Base-by-base conservation (phyloP, 2,329 filamentous ascomycete genomes). In the Blastomyces parvus region DNA sequence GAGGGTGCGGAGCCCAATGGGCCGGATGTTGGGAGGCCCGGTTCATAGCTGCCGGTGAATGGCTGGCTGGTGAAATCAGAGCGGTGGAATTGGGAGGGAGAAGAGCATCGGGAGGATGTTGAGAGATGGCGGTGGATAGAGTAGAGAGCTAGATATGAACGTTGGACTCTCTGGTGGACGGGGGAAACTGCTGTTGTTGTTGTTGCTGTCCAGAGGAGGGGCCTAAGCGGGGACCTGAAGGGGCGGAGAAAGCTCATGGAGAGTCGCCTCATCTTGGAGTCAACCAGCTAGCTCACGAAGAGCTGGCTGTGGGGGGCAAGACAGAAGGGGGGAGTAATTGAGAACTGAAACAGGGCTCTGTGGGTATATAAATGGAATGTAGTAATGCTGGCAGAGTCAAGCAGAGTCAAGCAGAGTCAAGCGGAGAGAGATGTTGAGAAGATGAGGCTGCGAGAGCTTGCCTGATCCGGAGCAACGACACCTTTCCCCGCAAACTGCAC, bases 21-120 rank as follows among this genome's bases (percentile, higher is more conserved):
- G 0, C 86, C 86, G 33, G 80, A 77, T 19, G 85, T 88, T 2
- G 84, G 84, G 60, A 81, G 76, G 6, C 82, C 83, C 6, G 86
- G 77, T 70, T 88, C 86, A 76, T 88, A 88, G 66, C 80, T 81
- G 53, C 82, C 80, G 9, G 84, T 85, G 72, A 82, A 88, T 22
- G 82, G 82, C 70, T 87, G 84, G 61, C 80, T 82, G 63, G 82
- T 80, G 67, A 88, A 88, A 74, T 88, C 85, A 9, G 84, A 84
- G 48, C 84, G 81, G 67, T 81, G 78, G 68, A 84, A 86, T 64
- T 82, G 78, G 30, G 80, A 81, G 2, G 58, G 42, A 0, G 71
- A 77, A 3, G 79, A 80, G 55, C 68, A 66, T 59, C 74, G 68
- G 55, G 74, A 71, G 36, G 72, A 74, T 14, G 72, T 70, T 36